phyloP scores from a whole-genome alignment of 176 grass and related monocot genomes.

The Oryza brachyantha region DNA sequence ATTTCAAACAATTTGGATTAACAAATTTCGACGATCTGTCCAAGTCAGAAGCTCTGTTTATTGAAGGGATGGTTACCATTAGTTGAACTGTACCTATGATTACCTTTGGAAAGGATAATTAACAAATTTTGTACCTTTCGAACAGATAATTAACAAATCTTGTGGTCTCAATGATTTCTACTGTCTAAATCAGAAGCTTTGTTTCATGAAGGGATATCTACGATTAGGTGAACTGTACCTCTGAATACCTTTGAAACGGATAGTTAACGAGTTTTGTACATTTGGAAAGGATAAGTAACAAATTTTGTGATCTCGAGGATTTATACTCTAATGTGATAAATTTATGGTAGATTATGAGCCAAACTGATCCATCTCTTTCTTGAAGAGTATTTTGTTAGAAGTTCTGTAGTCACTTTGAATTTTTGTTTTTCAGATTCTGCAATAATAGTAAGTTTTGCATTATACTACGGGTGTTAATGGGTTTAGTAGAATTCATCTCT shows the following conservation, averaged over 20 bases:
- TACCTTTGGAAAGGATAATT: background rate
- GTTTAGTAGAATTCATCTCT: conserved; percentile 10
- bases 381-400: background rate
- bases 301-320: background rate
- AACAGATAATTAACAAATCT: too few species aligned
- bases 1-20: background rate
- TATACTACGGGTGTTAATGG: background rate
- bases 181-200: too few species aligned
- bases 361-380: background rate
- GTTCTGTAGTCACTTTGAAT: background rate
- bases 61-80: background rate
- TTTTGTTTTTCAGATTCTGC: background rate
- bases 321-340: background rate
- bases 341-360: background rate
- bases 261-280: too few species aligned
- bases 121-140: too few species aligned
- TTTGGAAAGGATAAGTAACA: too few species aligned
- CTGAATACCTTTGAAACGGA: too few species aligned
- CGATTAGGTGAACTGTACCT: too few species aligned
- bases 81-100: background rate
- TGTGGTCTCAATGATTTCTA: too few species aligned
- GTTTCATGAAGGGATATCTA: too few species aligned
- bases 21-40: background rate
- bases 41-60: background rate
- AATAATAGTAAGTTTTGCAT: background rate